phyloP scores from a whole-genome alignment of 257 asterid genomes.

The Ophiorrhiza pumila region DNA sequence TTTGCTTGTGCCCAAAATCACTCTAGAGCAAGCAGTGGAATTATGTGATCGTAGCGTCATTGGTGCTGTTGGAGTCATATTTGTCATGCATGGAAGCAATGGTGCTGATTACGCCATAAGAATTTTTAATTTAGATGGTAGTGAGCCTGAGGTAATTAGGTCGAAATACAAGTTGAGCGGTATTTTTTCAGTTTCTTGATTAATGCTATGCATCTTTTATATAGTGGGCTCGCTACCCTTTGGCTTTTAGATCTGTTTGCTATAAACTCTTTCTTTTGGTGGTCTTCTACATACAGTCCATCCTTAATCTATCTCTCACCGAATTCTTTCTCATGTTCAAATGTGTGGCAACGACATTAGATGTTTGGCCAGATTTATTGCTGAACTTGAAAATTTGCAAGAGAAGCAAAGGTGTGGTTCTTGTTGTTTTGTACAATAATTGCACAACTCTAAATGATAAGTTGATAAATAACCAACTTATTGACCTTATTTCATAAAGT shows the following conservation, averaged over 20 bases:
- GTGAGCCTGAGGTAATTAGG: constrained; percentile 85
- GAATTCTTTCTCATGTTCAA: constrained; percentile 35
- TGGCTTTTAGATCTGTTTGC: not conserved
- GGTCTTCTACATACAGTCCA: no score
- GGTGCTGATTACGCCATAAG: constrained; percentile 92
- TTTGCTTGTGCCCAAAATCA: constrained; percentile 68
- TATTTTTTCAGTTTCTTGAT: not conserved
- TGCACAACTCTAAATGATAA: not conserved
- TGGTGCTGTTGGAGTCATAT: constrained; percentile 96
- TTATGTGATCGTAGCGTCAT: constrained; percentile 78
- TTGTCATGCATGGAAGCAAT: constrained; percentile 72
- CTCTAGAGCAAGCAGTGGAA: constrained; percentile 79
- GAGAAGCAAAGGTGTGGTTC: constrained; percentile 65
- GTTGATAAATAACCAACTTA: no score
- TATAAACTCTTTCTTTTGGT: no score
- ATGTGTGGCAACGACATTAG: constrained; percentile 99
- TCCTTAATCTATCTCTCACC: not conserved
- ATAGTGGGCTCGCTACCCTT: not conserved
- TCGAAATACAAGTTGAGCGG: not conserved
- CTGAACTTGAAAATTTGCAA: constrained; percentile 64
- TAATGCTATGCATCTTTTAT: not conserved
- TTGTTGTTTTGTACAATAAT: not conserved
- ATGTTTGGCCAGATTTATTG: constrained; percentile 81
- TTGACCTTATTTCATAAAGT: no score
- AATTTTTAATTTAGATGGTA: constrained; percentile 91